Percentiles rank a stretch among this genome's conserved stretches.
Evolutionary conservation across 2,329 filamentous ascomycete genomes (phyloP).

Genomic region (Pseudodiploospora longispora): DNA sequence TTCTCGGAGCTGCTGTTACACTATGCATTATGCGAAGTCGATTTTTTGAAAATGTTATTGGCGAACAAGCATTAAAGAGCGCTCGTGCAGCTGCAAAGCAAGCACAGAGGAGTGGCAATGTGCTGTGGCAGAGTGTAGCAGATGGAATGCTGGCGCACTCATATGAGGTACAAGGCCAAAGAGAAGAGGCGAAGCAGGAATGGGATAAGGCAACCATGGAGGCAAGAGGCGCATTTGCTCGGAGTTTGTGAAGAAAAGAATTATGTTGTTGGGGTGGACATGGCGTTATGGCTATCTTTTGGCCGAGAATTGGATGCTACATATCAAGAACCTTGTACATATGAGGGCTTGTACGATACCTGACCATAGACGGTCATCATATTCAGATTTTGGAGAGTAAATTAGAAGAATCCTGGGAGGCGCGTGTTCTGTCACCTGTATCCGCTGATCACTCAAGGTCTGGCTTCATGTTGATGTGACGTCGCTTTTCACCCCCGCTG

Average conservation of each 20-base stretch:
- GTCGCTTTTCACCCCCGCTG: too few relatives aligned
- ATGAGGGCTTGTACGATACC: slow-evolving; percentile 18
- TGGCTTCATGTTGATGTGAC: too few relatives aligned
- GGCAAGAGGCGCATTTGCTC: slow-evolving; percentile 34
- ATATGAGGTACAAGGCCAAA: slow-evolving; percentile 62
- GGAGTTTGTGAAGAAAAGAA: slow-evolving; percentile 17
- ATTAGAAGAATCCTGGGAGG: slow-evolving; percentile 6
- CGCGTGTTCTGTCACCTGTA: not conserved
- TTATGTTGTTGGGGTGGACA: slow-evolving; percentile 10
- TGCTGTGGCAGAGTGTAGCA: slow-evolving; percentile 72
- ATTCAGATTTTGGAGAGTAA: slow-evolving; percentile 4
- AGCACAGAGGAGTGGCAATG: slow-evolving; percentile 61
- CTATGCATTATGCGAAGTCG: slow-evolving; percentile 78
- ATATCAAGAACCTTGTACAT: slow-evolving; percentile 9
- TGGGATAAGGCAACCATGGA: slow-evolving; percentile 34
- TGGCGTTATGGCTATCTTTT: slow-evolving; percentile 12
- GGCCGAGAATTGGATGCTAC: slow-evolving; percentile 6
- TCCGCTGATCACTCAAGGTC: too few relatives aligned
- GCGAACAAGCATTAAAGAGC: slow-evolving; percentile 71
- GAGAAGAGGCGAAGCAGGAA: slow-evolving; percentile 31
- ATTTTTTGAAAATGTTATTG: slow-evolving; percentile 76
- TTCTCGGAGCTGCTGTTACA: slow-evolving; percentile 72
- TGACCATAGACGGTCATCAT: slow-evolving; percentile 12
- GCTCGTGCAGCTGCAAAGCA: slow-evolving; percentile 61
- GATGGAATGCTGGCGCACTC: slow-evolving; percentile 71